Conservation (phyloP, 2,329 filamentous ascomycete genomes). For the Ceratocystis cacaofunesta region DNA sequence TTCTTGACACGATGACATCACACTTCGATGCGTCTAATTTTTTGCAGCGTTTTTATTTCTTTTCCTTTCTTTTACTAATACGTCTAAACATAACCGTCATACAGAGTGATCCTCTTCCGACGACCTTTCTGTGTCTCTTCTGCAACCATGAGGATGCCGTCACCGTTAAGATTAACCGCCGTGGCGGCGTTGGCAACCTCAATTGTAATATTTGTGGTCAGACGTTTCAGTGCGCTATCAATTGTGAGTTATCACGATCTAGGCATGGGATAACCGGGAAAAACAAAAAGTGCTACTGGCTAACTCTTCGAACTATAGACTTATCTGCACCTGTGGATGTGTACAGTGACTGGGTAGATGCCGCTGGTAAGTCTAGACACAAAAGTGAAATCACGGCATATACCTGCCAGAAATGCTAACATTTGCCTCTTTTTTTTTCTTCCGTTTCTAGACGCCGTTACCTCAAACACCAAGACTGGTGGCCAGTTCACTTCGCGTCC, state of each 20-base stretch:
- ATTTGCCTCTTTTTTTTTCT: neutral
- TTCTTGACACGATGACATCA: neutral
- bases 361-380: constrained; percentile 37
- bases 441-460: constrained; percentile 9
- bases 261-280: neutral
- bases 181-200: constrained; percentile 68
- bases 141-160: constrained; percentile 96
- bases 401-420: neutral
- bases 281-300: neutral
- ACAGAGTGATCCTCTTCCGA: constrained; percentile 56
- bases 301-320: constrained; percentile 36
- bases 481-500: constrained; percentile 14
- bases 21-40: neutral
- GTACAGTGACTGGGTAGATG: constrained; percentile 96
- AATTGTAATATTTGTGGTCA: constrained; percentile 90
- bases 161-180: constrained; percentile 84
- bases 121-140: constrained; percentile 90
- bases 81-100: constrained; percentile 17
- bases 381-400: neutral
- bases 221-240: constrained; percentile 81
- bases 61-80: neutral
- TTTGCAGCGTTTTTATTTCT: neutral
- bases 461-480: constrained; percentile 10
- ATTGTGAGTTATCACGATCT: constrained; percentile 46
- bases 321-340: constrained; percentile 86